Base-by-base conservation (phyloP, 169 alveolate species). In the Plasmodium vivax region DNA sequence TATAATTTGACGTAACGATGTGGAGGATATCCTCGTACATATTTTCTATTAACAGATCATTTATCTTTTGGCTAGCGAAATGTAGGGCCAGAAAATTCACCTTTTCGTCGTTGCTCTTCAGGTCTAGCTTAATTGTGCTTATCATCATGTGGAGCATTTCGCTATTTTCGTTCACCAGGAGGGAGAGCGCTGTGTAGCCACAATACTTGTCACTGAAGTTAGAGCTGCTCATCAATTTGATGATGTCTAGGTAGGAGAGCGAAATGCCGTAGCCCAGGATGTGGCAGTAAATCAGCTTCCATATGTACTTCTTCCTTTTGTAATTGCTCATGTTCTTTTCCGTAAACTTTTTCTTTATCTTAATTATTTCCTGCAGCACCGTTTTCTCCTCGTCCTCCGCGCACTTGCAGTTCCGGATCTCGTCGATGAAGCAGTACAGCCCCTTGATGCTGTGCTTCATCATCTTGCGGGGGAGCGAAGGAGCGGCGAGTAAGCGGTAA, bases 211-310 rank as follows among this genome's bases (percentile, higher is more conserved):
- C 99, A 77, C 98, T 94, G 95, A 96, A 98, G 90, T 98, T 98
- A 5, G 98, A 58, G 41, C 99, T 98, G 79, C 98, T 97, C 79
- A 98, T 97, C 58, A 98, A 94, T 79, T 98, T 98, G 27, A 98
- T 97, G 6, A 99, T 97, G 94, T 98, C 99, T 80, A 97, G 93
- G 90, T 98, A 98, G 4, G 99, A 99, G 85, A 99, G 96, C 54
- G 98, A 99, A 30, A 98, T 98, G 77, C 98, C 99, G 95, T 98
- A 98, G 12, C 99, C 99, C 38, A 99, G 94, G 95, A 99, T 98
- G 93, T 97, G 98, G 58, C 98, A 97, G 94, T 99, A 99, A 5
- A 99, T 95, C 85, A 99, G 96, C 95, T 99, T 99, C 99, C 99
- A 97, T 43, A 98, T 97, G 85, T 98, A 98, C 92, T 99, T 99